Evolutionary conservation across 2,329 filamentous ascomycete species (phyloP).

Genomic region (Aspergillus costaricaensis): DNA sequence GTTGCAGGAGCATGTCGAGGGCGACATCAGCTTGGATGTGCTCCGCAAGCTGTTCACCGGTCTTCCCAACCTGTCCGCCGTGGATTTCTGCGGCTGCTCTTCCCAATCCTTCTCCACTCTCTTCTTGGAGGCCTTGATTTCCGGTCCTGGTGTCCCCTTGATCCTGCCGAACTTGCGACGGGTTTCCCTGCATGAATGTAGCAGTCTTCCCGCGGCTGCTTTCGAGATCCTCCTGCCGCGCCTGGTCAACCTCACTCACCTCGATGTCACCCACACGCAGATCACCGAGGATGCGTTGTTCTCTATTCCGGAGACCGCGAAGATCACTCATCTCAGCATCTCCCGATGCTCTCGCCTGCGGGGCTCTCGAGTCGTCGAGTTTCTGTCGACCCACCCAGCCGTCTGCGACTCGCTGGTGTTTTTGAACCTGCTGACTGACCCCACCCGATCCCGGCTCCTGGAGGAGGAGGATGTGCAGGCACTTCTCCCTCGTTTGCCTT

Average conservation of each 20-base stretch:
- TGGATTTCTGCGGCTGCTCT: slow-evolving; percentile 78
- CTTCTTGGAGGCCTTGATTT: slow-evolving; percentile 59
- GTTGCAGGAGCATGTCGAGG: slow-evolving; percentile 77
- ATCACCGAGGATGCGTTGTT: slow-evolving; percentile 71
- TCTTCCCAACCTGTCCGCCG: slow-evolving; percentile 63
- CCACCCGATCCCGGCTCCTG: slow-evolving; percentile 70
- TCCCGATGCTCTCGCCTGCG: slow-evolving; percentile 72
- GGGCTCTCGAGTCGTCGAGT: slow-evolving; percentile 67
- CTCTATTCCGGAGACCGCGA: slow-evolving; percentile 70
- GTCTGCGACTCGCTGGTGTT: slow-evolving; percentile 65
- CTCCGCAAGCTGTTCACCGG: slow-evolving; percentile 70
- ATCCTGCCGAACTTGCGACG: slow-evolving; percentile 62
- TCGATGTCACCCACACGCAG: slow-evolving; percentile 77
- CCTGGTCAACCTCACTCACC: slow-evolving; percentile 69
- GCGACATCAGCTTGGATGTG: slow-evolving; percentile 69
- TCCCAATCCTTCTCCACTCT: slow-evolving; percentile 66
- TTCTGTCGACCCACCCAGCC: slow-evolving; percentile 70
- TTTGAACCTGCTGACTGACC: slow-evolving; percentile 72
- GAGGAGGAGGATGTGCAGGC: slow-evolving; percentile 64
- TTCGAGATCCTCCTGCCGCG: slow-evolving; percentile 73
- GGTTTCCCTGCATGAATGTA: slow-evolving; percentile 77
- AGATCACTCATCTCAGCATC: slow-evolving; percentile 75
- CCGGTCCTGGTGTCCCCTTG: slow-evolving; percentile 51
- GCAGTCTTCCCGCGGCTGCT: slow-evolving; percentile 65
- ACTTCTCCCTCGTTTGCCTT: slow-evolving; percentile 67